Percentiles rank a stretch among this genome's conserved stretches.
Evolutionary conservation across 441 rosid genomes (phyloP).

Genomic region (Populus hybrid): DNA sequence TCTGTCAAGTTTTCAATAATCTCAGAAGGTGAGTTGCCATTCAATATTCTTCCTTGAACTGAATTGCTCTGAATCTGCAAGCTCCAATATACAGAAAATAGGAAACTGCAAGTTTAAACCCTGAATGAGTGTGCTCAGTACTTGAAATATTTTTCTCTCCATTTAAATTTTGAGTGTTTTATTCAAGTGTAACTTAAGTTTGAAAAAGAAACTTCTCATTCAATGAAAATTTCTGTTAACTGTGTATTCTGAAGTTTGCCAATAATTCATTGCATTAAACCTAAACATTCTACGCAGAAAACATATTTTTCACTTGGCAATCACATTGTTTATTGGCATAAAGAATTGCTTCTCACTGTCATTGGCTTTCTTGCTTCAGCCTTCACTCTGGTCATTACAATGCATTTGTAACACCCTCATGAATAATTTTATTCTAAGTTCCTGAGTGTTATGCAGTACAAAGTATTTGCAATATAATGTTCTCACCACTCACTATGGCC

Average conservation of each 20-base stretch:
- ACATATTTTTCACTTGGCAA: background rate
- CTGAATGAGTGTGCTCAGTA: background rate
- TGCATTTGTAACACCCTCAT: background rate
- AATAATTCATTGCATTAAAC: background rate
- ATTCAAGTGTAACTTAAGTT: background rate
- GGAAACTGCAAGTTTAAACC: constrained; percentile 31
- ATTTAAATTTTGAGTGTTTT: background rate
- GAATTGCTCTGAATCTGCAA: constrained; percentile 58
- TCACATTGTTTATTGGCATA: background rate
- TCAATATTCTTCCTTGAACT: constrained; percentile 52
- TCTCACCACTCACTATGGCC: background rate
- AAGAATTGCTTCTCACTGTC: background rate
- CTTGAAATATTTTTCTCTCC: background rate
- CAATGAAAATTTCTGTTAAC: background rate
- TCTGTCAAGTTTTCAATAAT: constrained; percentile 52
- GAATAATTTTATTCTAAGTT: background rate
- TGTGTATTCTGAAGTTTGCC: background rate
- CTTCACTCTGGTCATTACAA: background rate
- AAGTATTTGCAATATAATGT: background rate
- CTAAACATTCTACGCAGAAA: background rate
- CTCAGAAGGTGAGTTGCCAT: constrained; percentile 59
- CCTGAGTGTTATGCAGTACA: background rate
- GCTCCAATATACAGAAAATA: constrained; percentile 35
- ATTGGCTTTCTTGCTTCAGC: background rate
- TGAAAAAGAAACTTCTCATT: background rate